Evolutionary conservation across 2,329 filamentous ascomycete species (phyloP).

Genomic region (Ustilaginoidea virens): DNA sequence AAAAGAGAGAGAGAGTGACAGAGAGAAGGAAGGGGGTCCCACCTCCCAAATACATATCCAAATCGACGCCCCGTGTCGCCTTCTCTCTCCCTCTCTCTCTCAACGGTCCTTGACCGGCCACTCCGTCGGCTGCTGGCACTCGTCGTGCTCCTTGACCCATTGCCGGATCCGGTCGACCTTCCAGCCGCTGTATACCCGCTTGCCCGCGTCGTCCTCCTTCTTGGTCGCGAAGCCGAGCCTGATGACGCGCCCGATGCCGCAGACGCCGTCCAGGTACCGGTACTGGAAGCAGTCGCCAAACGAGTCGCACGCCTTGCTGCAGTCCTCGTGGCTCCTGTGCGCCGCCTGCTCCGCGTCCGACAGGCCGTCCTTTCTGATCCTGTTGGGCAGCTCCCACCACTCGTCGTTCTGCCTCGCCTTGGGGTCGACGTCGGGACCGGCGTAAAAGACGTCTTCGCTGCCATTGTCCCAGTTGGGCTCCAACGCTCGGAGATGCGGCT

Average conservation of each 20-base stretch:
- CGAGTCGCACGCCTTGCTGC: constrained; percentile 26
- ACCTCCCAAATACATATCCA: no score
- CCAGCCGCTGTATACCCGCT: constrained; percentile 24
- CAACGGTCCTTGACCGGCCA: constrained; percentile 1
- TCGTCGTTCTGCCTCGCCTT: constrained; percentile 14
- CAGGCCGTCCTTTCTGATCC: constrained; percentile 17
- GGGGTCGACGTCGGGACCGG: constrained; percentile 15
- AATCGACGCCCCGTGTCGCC: no score
- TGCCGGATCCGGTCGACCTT: constrained; percentile 21
- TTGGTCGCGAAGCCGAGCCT: constrained; percentile 22
- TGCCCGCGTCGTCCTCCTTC: constrained; percentile 10
- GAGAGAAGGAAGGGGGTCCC: no score
- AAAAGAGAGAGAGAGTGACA: no score
- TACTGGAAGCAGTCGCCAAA: constrained; percentile 24
- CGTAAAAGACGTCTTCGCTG: constrained; percentile 27
- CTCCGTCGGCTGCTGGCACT: constrained; percentile 13
- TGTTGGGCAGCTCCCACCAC: constrained; percentile 12
- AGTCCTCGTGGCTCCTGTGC: constrained; percentile 24
- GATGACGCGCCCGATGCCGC: constrained; percentile 19
- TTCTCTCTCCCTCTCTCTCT: no score
- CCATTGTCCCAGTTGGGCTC: constrained; percentile 39
- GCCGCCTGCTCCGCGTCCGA: constrained; percentile 23
- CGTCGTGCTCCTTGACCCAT: constrained; percentile 21
- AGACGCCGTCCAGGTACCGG: constrained; percentile 21
- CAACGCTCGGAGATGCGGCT: constrained; percentile 19